Conservation (phyloP, 495 filamentous ascomycete species). For the Acidomyces sp. region DNA sequence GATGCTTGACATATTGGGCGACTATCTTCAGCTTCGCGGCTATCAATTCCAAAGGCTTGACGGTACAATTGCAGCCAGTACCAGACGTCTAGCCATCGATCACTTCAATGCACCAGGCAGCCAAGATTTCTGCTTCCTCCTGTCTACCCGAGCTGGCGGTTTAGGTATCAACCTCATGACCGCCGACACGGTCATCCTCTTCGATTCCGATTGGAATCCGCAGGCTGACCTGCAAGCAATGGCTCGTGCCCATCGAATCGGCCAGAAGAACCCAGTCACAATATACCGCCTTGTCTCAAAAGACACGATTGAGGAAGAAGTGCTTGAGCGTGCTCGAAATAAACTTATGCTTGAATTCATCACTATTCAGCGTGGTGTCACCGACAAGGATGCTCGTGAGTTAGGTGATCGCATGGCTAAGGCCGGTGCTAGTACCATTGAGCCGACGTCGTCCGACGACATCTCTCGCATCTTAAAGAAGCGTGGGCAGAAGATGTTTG, state of each 20-base stretch:
- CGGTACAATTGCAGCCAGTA: conserved; percentile 75
- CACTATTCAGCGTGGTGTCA: conserved; percentile 91
- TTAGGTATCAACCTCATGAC: conserved; percentile 98
- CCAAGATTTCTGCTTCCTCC: conserved; percentile 87
- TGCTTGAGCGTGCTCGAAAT: conserved; percentile 88
- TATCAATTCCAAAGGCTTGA: conserved; percentile 90
- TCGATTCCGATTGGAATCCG: conserved; percentile 99
- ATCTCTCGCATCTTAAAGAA: conserved; percentile 88
- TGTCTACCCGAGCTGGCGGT: conserved; percentile 90
- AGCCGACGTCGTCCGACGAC: conserved; percentile 76
- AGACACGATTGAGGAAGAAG: conserved; percentile 95
- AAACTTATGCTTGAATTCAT: conserved; percentile 98
- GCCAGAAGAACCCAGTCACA: conserved; percentile 87
- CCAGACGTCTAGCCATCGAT: conserved; percentile 83
- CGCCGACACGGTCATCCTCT: conserved; percentile 92
- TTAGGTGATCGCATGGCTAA: conserved; percentile 59
- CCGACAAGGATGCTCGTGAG: conserved; percentile 64
- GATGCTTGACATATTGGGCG: conserved; percentile 89
- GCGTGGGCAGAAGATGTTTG: conserved; percentile 92
- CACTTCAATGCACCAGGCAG: conserved; percentile 94
- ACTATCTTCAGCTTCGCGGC: conserved; percentile 79
- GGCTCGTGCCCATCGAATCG: conserved; percentile 94
- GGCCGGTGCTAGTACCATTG: conserved; percentile 37
- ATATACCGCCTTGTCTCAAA: conserved; percentile 93
- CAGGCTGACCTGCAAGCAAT: conserved; percentile 97